Evolutionary conservation across 805 yeast species (phyloP), one percentile per base, ranked within the genome.

Genomic region (Nakazawaea laoshanensis): DNA sequence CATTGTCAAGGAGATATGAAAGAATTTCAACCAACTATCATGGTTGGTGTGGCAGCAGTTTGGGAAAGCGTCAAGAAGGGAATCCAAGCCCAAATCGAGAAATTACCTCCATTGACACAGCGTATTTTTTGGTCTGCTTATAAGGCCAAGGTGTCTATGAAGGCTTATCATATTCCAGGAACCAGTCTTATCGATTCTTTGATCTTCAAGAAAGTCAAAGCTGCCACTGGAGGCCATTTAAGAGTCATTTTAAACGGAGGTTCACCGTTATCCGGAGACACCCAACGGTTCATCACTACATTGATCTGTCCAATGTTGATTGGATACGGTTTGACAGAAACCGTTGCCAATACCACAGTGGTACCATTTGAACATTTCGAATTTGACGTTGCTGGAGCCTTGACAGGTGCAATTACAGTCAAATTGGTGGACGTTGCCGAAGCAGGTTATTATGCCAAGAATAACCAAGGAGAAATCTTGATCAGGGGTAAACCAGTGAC

Each of bases 1-100:
- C 83, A 92, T 62, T 87, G 95, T 64, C 62, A 71, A 37, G 89
- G 96, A 49, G 98, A 92, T 57, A 72, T 92, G 65, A 72, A 68
- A 36, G 83, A 81, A 50, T 83, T 87, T 60, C 69, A 76, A 55
- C 98, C 98, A 38, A 83, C 96, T 4, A 60, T 88, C 46, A 83
- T 92, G 95, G 96, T 87, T 43, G 98, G 96, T 58, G 98, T 92
- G 37, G 96, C 96, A 12, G 95, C 97, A 4, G 96, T 92, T 33
- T 92, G 96, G 95, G 98, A 92, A 65, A 70, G 81, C 24, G 85
- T 92, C 40, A 81, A 88, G 58, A 92, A 92, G 66, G 98, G 98
- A 38, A 81, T 92, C 39, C 40, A 85, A 38, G 72, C 72, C 35
- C 87, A 88, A 61, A 72, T 92, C 44, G 63, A 67, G 44, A 70